Conservation (phyloP, 805 yeast species). For the Kluyveromyces starmeri region DNA sequence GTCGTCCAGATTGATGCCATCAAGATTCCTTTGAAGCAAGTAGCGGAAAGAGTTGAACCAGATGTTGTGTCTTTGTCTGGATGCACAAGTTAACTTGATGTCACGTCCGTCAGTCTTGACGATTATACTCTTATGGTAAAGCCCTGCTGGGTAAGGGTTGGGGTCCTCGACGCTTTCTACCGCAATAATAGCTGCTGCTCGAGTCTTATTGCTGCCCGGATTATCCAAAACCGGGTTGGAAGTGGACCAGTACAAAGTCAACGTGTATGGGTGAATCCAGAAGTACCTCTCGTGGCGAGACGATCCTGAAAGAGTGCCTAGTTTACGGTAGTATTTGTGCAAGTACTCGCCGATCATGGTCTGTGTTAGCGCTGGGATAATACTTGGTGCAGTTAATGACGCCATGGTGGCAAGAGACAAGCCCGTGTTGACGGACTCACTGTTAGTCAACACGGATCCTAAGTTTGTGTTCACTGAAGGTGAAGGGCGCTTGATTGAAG, state of each 20-base stretch:
- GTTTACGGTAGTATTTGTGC: constrained; percentile 71
- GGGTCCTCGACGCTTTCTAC: constrained; percentile 77
- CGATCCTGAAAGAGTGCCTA: constrained; percentile 62
- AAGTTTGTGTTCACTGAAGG: constrained; percentile 2
- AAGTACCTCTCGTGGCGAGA: constrained; percentile 86
- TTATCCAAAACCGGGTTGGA: constrained; percentile 68
- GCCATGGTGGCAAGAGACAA: constrained; percentile 44
- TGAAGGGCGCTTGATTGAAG: constrained; percentile 6
- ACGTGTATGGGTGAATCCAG: constrained; percentile 93
- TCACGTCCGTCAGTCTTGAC: constrained; percentile 59
- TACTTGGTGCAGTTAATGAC: constrained; percentile 57
- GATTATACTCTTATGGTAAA: constrained; percentile 75
- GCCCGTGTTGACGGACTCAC: constrained; percentile 28
- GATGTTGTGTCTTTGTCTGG: constrained; percentile 77
- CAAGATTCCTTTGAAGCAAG: constrained; percentile 56
- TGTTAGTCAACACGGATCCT: constrained; percentile 1
- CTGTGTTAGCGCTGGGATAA: constrained; percentile 82
- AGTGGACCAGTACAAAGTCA: constrained; percentile 84
- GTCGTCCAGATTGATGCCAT: constrained; percentile 44
- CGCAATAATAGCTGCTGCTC: constrained; percentile 69
- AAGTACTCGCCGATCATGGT: constrained; percentile 88
- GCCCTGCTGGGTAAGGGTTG: constrained; percentile 83
- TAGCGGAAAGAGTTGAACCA: constrained; percentile 84
- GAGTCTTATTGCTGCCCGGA: constrained; percentile 56
- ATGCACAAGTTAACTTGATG: constrained; percentile 78